These are phyloP conservation scores for Plasmodium falciparum DNA, from an alignment of 169 alveolate genomes.

Conservation along the genomic window DNA sequence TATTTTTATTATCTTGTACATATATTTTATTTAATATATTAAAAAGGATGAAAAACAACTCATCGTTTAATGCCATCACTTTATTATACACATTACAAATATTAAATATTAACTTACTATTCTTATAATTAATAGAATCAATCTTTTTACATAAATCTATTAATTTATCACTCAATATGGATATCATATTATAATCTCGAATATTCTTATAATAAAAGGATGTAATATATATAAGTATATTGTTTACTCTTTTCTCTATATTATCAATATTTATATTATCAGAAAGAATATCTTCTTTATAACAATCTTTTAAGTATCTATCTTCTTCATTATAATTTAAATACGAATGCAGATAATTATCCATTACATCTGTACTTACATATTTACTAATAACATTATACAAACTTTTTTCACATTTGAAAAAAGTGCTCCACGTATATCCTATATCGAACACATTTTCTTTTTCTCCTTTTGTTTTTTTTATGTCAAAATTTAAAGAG, in stretches of 20 bases:
- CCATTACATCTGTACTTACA: conserved; percentile 50
- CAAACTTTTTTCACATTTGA: conserved; percentile 61
- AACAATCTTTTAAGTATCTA: background rate
- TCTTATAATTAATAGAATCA: background rate
- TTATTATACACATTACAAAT: conserved; percentile 32
- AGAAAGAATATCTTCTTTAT: background rate
- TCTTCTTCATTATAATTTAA: conserved; percentile 7
- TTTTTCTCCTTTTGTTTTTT: conserved; percentile 2
- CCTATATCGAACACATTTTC: conserved; percentile 19
- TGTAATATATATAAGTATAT: conserved; percentile 35
- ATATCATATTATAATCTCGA: conserved; percentile 23
- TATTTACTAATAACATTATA: conserved; percentile 41
- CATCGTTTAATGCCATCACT: conserved; percentile 55
- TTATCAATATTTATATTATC: background rate
- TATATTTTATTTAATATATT: conserved; percentile 25
- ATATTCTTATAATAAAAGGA: conserved; percentile 33
- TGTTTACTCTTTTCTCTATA: conserved; percentile 21
- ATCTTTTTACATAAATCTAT: conserved; percentile 8
- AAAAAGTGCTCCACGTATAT: conserved; percentile 33
- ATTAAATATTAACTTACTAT: conserved; percentile 25
- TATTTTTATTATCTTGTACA: background rate
- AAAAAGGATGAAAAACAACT: conserved; percentile 24
- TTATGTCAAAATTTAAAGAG: conserved; percentile 12
- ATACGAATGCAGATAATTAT: conserved; percentile 27
- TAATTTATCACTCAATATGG: conserved; percentile 40